Evolutionary conservation across 2,329 filamentous ascomycete genomes (phyloP), one percentile per base, ranked within the genome.

Genomic region (Didymella arachidicola): DNA sequence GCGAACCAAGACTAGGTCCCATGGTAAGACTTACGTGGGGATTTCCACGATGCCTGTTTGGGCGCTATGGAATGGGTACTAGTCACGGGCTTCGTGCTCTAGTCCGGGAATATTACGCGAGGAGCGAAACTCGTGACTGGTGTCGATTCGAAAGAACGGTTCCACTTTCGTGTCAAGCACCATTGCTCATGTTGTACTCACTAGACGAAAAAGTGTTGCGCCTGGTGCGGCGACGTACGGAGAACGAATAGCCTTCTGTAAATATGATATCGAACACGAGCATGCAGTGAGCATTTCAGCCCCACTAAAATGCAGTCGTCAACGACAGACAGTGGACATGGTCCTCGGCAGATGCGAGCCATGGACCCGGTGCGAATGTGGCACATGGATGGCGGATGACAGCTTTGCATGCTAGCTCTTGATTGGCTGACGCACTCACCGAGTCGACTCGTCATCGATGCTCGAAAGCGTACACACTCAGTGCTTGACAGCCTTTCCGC

Each of bases 21-120:
- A 39, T 49, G 45, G 29, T 16, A 41, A 62, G 29, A 52, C 34
- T 68, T 69, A 66, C 61, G 63, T 64, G 63, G 46, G 62, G 66
- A 60, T 63, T 73, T 67, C 32, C 57, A 60, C 51, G 62, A 60
- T 64, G 59, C 57, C 19, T 45, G 25, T 62, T 48, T 46, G 45
- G 38, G 41, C 41, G 30, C 55, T 48, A 61, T 58, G 60, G 45
- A 48, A 53, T 39, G 36, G 41, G 38, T 46, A 34, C 12, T 14
- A 46, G 34, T 26, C 12, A 58, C 46, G 41, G 50, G 58, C 26
- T 45, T 38, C 30, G 49, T 34, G 59, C 50, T 54, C 42, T 25
- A n/a, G n/a, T 50, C 30, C n/a, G 63, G 60, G 43, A 51, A 57
- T 46, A 44, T 55, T 54, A 58, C 55, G 60, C 62, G 59, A 64